Evolutionary conservation across 2,329 filamentous ascomycete species (phyloP), one percentile per base, ranked within the genome.

Genomic region (Fusarium agapanthi): DNA sequence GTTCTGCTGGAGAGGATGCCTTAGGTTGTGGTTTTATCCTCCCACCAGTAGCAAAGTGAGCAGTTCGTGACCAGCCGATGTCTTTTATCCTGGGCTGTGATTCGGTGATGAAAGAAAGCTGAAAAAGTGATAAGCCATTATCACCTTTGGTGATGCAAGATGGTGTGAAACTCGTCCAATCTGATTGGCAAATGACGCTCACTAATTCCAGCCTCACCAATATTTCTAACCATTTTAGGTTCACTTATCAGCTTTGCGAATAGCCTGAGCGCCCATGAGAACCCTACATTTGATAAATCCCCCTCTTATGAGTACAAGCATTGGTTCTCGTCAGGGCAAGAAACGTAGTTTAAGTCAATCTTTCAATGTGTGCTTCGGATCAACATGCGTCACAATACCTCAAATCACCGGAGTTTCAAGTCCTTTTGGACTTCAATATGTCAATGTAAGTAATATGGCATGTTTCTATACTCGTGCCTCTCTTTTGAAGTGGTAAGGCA

Each of bases 81-180:
- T 37, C 34, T 53, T 9, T n/a, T 22, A 16, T 10, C 14, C 2
- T 22, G 5, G 7, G 2, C 1, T 10, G 1, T 37, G 10, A 53
- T 53, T 53, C 2, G 50, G 10, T 2, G 0, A 28, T 13, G 7
- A 0, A 26, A 9, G 7, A 5, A 1, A 53, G 34, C 34, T 53
- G 50, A 37, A 53, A 53, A 53, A 1, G 34, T 28, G 50, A 56
- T 7, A 45, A 26, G 38, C 30, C 16, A 35, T 34, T 22, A 45
- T 45, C 30, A 56, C 38, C 0, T 14, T 11, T 0, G 3, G 7
- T 1, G 5, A 0, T 35, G 10, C 5, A 34, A 35, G 8, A 4
- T 41, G 44, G 44, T 54, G 20, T n/a, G 26, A 0, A n/a, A 45
- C n/a, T 9, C 12, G n/a, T 7, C 18, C n/a, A 11, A 45, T 26